A percentile compares a stretch with the other conserved stretches of the same genome.
phyloP scores from a whole-genome alignment of 2,329 filamentous ascomycete species.

The Aspergillus nomiae region DNA sequence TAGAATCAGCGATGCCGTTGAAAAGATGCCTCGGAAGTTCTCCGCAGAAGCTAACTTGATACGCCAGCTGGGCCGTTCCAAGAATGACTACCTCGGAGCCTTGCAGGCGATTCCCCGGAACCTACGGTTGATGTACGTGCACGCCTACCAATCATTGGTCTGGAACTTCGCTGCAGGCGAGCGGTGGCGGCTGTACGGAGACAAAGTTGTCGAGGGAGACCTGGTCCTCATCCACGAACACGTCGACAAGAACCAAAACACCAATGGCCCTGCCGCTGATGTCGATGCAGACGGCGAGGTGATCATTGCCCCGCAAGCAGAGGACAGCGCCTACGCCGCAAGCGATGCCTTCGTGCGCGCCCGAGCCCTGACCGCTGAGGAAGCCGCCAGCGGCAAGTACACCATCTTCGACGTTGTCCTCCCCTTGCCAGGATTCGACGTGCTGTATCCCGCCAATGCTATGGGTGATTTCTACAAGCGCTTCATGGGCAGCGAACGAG shows the following conservation, averaged over 20 bases:
- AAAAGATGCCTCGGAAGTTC: slow-evolving; percentile 76
- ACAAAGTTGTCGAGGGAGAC: slow-evolving; percentile 78
- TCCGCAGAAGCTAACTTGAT: slow-evolving; percentile 78
- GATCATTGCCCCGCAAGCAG: slow-evolving; percentile 62
- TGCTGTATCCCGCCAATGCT: slow-evolving; percentile 81
- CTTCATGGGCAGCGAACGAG: slow-evolving; percentile 80
- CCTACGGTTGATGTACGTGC: slow-evolving; percentile 89
- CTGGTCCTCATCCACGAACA: slow-evolving; percentile 70
- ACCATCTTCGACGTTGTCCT: slow-evolving; percentile 86
- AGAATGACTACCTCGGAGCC: slow-evolving; percentile 77
- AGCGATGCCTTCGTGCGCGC: slow-evolving; percentile 68
- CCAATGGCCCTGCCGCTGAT: slow-evolving; percentile 31
- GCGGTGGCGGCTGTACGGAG: slow-evolving; percentile 75
- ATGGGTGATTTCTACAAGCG: slow-evolving; percentile 80
- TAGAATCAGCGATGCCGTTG: slow-evolving; percentile 62
- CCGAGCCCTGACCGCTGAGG: slow-evolving; percentile 72
- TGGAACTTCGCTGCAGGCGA: slow-evolving; percentile 87
- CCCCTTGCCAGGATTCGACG: slow-evolving; percentile 87
- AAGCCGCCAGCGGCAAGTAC: slow-evolving; percentile 74
- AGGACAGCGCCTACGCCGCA: slow-evolving; percentile 56
- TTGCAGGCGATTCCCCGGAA: slow-evolving; percentile 78
- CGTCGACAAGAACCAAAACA: slow-evolving; percentile 46
- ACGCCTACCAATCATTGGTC: slow-evolving; percentile 91
- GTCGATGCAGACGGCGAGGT: slow-evolving; percentile 66
- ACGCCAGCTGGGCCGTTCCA: slow-evolving; percentile 64